These are phyloP conservation scores for Gentiana macrophylla DNA, from an alignment of 257 asterid genomes.

Conservation along the genomic window DNA sequence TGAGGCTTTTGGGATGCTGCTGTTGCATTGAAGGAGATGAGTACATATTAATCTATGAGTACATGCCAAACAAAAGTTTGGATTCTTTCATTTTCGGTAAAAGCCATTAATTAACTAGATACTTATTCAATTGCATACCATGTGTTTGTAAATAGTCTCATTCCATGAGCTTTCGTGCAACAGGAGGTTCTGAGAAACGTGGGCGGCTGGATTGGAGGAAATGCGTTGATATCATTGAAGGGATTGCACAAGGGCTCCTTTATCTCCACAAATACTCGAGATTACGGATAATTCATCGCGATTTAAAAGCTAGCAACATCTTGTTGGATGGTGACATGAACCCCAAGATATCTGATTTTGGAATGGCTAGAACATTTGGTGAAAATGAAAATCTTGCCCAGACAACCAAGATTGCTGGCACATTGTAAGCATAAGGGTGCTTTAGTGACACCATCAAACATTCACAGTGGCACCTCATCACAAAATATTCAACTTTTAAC, in stretches of 20 bases:
- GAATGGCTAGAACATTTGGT: constrained; percentile 6
- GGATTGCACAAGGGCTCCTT: constrained; percentile 10
- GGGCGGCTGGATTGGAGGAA: neutral
- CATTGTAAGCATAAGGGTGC: neutral
- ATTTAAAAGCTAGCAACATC: constrained; percentile 15
- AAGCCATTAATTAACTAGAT: neutral
- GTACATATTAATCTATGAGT: constrained; percentile 20
- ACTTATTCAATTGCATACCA: too few relatives aligned
- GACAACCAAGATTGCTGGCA: constrained; percentile 7
- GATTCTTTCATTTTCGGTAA: constrained; percentile 7
- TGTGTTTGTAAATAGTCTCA: neutral
- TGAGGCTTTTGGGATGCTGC: constrained; percentile 20
- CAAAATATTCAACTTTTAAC: too few relatives aligned
- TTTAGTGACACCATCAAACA: too few relatives aligned
- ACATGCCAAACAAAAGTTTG: constrained; percentile 12
- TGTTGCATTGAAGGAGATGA: constrained; percentile 19
- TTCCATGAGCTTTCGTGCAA: neutral
- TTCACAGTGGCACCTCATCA: too few relatives aligned
- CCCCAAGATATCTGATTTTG: constrained; percentile 6
- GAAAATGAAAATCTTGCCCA: neutral
- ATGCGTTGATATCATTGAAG: constrained; percentile 2
- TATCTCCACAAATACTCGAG: constrained; percentile 8
- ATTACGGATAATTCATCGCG: constrained; percentile 7
- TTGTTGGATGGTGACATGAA: constrained; percentile 3
- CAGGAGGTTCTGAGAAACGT: neutral